These are phyloP conservation scores for Phytophthora tubulina DNA, from an alignment of 352 stramenopile genomes.

Conservation along the genomic window DNA sequence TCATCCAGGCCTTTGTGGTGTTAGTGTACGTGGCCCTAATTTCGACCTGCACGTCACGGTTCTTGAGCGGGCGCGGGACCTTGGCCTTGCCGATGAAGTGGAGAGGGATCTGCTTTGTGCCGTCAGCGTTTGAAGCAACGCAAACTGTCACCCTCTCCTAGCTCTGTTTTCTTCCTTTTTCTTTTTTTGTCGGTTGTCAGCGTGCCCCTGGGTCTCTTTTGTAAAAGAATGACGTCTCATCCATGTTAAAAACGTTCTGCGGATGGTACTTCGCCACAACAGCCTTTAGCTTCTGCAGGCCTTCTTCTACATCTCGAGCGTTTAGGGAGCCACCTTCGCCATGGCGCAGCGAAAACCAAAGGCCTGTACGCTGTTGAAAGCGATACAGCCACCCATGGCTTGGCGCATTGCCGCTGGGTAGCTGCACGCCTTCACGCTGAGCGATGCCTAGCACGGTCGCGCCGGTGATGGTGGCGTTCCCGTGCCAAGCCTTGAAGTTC, in stretches of 20 bases:
- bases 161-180: background rate
- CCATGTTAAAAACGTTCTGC: background rate
- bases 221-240: background rate
- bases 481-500: conserved; percentile 2
- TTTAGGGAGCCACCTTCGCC: conserved; percentile 17
- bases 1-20: background rate
- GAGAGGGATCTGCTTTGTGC: background rate
- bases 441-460: conserved; percentile 1
- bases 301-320: background rate
- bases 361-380: conserved; percentile 5
- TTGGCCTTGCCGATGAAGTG: background rate
- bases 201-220: background rate
- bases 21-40: background rate
- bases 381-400: conserved; percentile 13
- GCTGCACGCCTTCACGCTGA: conserved; percentile 2
- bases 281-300: background rate
- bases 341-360: conserved; percentile 4
- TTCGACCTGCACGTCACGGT: background rate
- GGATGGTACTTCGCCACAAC: background rate
- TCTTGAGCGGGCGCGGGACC: background rate
- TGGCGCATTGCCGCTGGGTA: conserved; percentile 4
- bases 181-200: background rate
- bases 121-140: background rate
- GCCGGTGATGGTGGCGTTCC: background rate
- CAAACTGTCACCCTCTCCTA: background rate